These are phyloP conservation scores for Geosmithia morbida DNA, from an alignment of 2,329 filamentous ascomycete genomes.

Conservation along the genomic window DNA sequence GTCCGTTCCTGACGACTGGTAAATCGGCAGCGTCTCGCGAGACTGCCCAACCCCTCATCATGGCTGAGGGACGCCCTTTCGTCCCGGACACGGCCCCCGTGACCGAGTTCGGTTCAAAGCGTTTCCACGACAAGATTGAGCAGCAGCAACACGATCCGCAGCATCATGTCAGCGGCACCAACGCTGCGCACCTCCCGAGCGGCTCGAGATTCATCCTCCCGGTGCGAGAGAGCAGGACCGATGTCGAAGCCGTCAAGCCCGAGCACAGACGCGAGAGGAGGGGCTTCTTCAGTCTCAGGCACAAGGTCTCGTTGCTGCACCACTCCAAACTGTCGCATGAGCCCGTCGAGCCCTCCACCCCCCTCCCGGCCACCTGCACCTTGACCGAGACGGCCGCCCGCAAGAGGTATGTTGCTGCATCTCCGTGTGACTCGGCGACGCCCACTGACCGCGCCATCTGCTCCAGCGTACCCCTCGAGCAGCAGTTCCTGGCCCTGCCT, in stretches of 20 bases:
- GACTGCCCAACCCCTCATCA: conserved; percentile 5
- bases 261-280: conserved; percentile 26
- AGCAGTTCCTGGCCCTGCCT: conserved; percentile 42
- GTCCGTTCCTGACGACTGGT: not conserved
- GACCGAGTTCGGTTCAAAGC: conserved; percentile 52
- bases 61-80: conserved; percentile 17
- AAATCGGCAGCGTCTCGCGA: not conserved
- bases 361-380: conserved; percentile 4
- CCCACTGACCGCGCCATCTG: not conserved
- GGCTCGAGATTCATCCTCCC: conserved; percentile 34
- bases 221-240: conserved; percentile 19
- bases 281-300: conserved; percentile 25
- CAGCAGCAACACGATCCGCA: conserved; percentile 24
- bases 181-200: conserved; percentile 4
- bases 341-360: conserved; percentile 2
- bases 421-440: not conserved
- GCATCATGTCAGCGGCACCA: not conserved
- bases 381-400: conserved; percentile 11
- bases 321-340: conserved; percentile 12
- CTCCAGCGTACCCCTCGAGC: conserved; percentile 31
- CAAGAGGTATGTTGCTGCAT: conserved; percentile 16
- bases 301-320: conserved; percentile 20
- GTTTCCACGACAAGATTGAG: conserved; percentile 47
- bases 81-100: conserved; percentile 48
- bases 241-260: conserved; percentile 14